Evolutionary conservation across 2,329 filamentous ascomycete species (phyloP), one percentile per base, ranked within the genome.

Genomic region (Whalleya microplaca): DNA sequence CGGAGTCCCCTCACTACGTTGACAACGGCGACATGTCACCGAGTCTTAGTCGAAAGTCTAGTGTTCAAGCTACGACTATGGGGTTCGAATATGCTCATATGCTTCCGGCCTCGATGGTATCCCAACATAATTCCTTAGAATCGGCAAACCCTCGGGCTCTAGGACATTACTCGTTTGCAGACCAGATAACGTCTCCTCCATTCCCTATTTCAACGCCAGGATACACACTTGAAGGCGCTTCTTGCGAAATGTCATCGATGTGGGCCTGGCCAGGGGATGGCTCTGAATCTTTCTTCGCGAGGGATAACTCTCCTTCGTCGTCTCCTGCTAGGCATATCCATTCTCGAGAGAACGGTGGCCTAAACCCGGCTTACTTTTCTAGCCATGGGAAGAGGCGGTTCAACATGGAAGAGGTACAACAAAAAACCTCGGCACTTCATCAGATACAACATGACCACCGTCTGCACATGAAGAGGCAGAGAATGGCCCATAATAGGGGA

Each of bases 361-460:
- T 64, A n/a, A 50, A 58, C n/a, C 53, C 45, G 9, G 48, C 47
- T 6, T 63, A 67, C 65, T 20, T 57, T 10, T 21, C 47, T 1
- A 66, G 71, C 47, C 70, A 72, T 21, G 65, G 69, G 3, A 75
- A 75, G 48, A 73, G 75, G 51, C 75, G 76, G 61, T 70, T 76
- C 55, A 72, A 73, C 64, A 68, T 78, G 4, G 72, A 76, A 43
- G 74, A 77, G 53, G 72, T 75, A 9, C 77, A 78, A 61, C 74
- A 76, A 52, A 80, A 75, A 69, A 76, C 75, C 0, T 71, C 68
- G 1, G 77, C 76, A 9, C 72, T 82, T 0, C 78, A 80, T 27
- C 70, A 72, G 44, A 74, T 70, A 3, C 77, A 80, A 58, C 54
- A 64, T 37, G 50, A 51, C 29, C 52, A 53, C 14, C 64, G 62